Evolutionary conservation across 176 grass and related monocot species (phyloP).

Genomic region (Musa beccarii): DNA sequence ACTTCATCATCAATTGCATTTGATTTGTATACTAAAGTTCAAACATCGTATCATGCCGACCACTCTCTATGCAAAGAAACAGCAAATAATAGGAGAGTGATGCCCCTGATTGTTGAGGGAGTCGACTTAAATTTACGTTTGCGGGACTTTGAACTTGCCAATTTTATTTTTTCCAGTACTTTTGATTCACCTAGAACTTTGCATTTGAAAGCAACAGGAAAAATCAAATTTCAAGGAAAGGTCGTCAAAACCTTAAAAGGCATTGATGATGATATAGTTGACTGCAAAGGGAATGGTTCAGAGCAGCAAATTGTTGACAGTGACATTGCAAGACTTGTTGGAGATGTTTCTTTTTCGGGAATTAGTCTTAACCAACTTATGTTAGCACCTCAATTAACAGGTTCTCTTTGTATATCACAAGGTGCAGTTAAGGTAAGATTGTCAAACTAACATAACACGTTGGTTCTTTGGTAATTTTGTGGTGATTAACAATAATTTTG

Average conservation of each 20-base stretch:
- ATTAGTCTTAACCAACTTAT: constrained; percentile 94
- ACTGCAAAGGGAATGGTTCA: constrained; percentile 29
- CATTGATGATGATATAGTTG: constrained; percentile 33
- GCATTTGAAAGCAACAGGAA: constrained; percentile 95
- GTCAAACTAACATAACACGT: neutral
- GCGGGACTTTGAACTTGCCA: constrained; percentile 90
- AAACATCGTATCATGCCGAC: constrained; percentile 82
- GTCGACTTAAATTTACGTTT: constrained; percentile 92
- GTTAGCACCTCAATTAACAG: constrained; percentile 79
- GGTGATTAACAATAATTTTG: no score
- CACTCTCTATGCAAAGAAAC: constrained; percentile 40
- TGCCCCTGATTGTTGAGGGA: constrained; percentile 73
- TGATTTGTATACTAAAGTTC: constrained; percentile 72
- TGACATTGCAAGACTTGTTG: constrained; percentile 51
- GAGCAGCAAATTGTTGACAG: constrained; percentile 28
- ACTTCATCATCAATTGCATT: constrained; percentile 93
- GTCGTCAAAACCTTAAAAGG: constrained; percentile 47
- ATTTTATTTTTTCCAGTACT: constrained; percentile 67
- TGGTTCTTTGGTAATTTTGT: neutral
- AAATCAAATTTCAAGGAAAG: constrained; percentile 94
- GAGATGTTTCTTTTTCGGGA: constrained; percentile 79
- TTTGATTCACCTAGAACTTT: constrained; percentile 79
- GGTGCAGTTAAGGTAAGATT: constrained; percentile 72
- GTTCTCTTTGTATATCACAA: constrained; percentile 69
- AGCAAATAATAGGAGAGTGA: constrained; percentile 42